phyloP scores from a whole-genome alignment of 139 green algal genomes.

The Chlorella sp. region DNA sequence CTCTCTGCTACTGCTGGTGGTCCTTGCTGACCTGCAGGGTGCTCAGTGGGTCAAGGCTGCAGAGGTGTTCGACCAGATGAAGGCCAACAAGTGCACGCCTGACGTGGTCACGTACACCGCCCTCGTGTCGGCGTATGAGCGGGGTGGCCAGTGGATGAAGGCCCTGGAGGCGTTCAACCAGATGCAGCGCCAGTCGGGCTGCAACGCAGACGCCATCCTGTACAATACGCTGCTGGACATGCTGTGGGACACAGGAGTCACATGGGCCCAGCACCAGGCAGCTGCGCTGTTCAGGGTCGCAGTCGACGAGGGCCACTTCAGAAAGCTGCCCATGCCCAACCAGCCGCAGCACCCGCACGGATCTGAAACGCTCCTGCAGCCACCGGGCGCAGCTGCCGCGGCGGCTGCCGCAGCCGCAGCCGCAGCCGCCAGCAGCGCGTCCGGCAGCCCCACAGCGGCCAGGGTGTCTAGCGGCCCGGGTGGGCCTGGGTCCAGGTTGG shows the following conservation, averaged over 20 bases:
- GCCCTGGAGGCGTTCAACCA: constrained; percentile 50
- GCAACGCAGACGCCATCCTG: constrained; percentile 71
- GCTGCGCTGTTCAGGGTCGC: neutral
- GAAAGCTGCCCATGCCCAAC: too few relatives aligned
- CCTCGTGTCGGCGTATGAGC: constrained; percentile 73
- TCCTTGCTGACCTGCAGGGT: constrained; percentile 33
- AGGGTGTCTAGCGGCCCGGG: too few relatives aligned
- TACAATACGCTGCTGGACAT: constrained; percentile 83
- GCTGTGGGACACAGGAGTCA: constrained; percentile 76
- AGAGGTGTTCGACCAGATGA: constrained; percentile 76
- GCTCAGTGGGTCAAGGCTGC: constrained; percentile 66
- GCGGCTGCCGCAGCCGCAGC: neutral
- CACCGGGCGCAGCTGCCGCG: too few relatives aligned
- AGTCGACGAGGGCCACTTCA: too few relatives aligned
- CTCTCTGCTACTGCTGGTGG: too few relatives aligned
- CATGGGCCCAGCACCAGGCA: constrained; percentile 55
- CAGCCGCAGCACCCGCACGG: too few relatives aligned
- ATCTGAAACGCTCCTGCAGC: too few relatives aligned
- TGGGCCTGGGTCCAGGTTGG: too few relatives aligned
- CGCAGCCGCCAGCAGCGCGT: neutral
- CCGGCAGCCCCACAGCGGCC: too few relatives aligned
- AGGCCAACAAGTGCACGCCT: constrained; percentile 53
- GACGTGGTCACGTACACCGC: constrained; percentile 85
- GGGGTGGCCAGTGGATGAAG: constrained; percentile 57
- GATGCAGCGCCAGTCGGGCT: constrained; percentile 52